Percentiles rank a stretch among this genome's conserved stretches.
phyloP scores from a whole-genome alignment of 2,329 filamentous ascomycete genomes.

The Apiospora koreana region DNA sequence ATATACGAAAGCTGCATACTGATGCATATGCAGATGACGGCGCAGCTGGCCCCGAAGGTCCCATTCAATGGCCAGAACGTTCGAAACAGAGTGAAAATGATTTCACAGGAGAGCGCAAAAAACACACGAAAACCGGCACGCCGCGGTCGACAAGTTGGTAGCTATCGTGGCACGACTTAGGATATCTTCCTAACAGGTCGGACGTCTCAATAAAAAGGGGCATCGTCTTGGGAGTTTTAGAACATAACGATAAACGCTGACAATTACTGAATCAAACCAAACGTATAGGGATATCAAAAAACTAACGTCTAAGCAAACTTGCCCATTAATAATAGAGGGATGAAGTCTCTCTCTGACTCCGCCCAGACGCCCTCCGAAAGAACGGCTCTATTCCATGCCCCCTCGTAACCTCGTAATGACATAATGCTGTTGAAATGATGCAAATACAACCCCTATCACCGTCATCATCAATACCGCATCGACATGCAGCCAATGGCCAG shows the following conservation, averaged over 20 bases:
- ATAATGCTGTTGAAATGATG: background rate
- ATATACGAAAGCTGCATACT: conserved; percentile 1
- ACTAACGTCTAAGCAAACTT: background rate
- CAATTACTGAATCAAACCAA: background rate
- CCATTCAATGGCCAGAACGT: background rate
- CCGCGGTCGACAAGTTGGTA: background rate
- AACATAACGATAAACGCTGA: background rate
- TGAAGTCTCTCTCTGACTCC: background rate
- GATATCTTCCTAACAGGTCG: background rate
- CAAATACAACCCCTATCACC: background rate
- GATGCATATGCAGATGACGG: background rate
- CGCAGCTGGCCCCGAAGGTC: background rate
- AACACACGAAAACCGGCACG: background rate
- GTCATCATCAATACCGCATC: background rate
- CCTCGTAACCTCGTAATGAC: background rate
- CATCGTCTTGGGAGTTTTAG: background rate
- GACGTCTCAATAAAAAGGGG: background rate
- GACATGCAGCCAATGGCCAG: background rate
- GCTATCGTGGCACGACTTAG: background rate
- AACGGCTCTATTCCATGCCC: background rate
- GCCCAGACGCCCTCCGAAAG: background rate
- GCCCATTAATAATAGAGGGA: background rate
- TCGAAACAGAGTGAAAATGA: background rate
- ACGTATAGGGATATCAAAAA: conserved; percentile 2
- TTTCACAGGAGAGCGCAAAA: background rate